These are phyloP conservation scores for Chalaropsis ovoidea DNA, from an alignment of 2,329 filamentous ascomycete genomes.

Conservation along the genomic window DNA sequence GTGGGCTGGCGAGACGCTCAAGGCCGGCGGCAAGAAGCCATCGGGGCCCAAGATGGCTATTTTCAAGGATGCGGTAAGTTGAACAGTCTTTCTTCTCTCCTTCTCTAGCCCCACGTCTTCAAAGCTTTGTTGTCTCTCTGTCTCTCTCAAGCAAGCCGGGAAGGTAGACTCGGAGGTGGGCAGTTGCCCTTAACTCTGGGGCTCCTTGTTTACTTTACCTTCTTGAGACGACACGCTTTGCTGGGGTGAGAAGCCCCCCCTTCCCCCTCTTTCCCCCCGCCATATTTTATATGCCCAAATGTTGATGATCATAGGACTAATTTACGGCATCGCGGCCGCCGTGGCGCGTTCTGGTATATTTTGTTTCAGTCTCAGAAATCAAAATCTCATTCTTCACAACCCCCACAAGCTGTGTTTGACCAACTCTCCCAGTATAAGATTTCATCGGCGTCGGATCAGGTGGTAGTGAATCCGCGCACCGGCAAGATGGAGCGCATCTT, in stretches of 20 bases:
- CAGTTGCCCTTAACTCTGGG: slow-evolving; percentile 28
- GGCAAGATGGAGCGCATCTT: slow-evolving; percentile 79
- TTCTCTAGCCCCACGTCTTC: neutral
- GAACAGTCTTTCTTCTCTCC: slow-evolving; percentile 25
- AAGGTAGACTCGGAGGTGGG: neutral
- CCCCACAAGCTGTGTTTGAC: slow-evolving; percentile 21
- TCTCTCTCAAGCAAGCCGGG: slow-evolving; percentile 23
- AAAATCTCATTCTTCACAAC: slow-evolving; percentile 25
- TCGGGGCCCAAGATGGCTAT: slow-evolving; percentile 70
- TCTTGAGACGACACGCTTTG: neutral
- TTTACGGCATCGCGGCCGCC: slow-evolving; percentile 38
- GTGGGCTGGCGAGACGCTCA: slow-evolving; percentile 85
- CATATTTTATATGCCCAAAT: slow-evolving; percentile 43
- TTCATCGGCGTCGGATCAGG: slow-evolving; percentile 62
- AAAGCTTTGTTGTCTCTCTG: slow-evolving; percentile 17
- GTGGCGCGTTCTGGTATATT: slow-evolving; percentile 33
- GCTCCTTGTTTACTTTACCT: slow-evolving; percentile 3
- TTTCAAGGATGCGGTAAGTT: slow-evolving; percentile 91
- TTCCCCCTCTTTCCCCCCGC: neutral
- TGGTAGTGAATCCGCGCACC: slow-evolving; percentile 69
- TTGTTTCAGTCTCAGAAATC: slow-evolving; percentile 47
- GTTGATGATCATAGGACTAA: slow-evolving; percentile 98
- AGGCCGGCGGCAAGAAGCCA: slow-evolving; percentile 72
- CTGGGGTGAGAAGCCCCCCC: neutral
- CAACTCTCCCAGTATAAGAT: slow-evolving; percentile 58